Evolutionary conservation across 257 asterid species (phyloP).

Genomic region (Solanum rostratum): DNA sequence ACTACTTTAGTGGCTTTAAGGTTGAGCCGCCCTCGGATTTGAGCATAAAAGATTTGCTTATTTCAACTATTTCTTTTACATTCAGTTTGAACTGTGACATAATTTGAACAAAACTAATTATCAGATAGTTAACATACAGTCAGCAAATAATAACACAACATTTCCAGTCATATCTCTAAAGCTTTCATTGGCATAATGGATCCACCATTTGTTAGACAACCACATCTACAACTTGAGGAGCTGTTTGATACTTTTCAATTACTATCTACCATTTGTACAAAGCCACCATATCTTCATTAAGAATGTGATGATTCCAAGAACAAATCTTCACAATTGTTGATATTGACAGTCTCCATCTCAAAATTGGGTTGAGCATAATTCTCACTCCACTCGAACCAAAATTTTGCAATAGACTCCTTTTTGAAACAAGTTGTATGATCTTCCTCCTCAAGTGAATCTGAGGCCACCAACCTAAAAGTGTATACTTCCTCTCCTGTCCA

Average conservation of each 20-base stretch:
- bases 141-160: not conserved
- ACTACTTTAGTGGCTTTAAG: not conserved
- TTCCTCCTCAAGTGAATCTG: conserved; percentile 67
- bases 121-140: no score
- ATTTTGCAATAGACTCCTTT: conserved; percentile 81
- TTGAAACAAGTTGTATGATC: conserved; percentile 78
- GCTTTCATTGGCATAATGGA: not conserved
- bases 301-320: conserved; percentile 52
- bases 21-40: not conserved
- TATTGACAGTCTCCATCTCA: conserved; percentile 59
- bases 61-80: not conserved
- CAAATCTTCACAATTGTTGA: conserved; percentile 38
- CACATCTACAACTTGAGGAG: not conserved
- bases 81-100: no score
- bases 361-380: conserved; percentile 37
- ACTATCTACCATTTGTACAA: conserved; percentile 43
- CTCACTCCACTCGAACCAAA: conserved; percentile 98
- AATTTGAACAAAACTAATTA: no score
- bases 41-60: not conserved
- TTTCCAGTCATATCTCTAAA: not conserved
- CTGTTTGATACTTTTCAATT: not conserved
- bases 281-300: conserved; percentile 51
- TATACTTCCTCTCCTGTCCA: conserved; percentile 77
- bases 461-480: conserved; percentile 58
- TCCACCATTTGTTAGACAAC: not conserved